Evolutionary conservation across 768 basidiomycete species (phyloP), one percentile per base, ranked within the genome.

Genomic region (Sporobolomyces roseus): DNA sequence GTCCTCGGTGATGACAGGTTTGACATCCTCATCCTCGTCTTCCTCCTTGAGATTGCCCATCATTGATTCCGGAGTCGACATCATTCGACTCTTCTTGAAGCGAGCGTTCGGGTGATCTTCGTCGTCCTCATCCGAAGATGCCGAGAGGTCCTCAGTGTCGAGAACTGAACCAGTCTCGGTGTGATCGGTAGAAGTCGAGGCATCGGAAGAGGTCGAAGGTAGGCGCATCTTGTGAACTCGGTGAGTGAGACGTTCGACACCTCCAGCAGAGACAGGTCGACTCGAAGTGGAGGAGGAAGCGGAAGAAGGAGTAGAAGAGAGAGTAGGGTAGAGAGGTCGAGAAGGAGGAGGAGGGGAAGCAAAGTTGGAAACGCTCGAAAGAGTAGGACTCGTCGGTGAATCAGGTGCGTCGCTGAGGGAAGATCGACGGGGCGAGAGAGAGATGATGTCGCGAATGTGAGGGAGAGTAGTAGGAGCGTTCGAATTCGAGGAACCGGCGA

Each of bases 181-280:
- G 6, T 23, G 13, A 49, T 9, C 38, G 9, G 58, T 43, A 27
- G 41, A 2, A 45, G 2, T 46, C 32, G 41, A 48, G 7, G 62
- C 3, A 14, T 58, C 35, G 30, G 43, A 46, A 17, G 58, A 54
- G 16, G 25, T 25, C 23, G 62, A 56, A 9, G 63, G 71, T 2
- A 72, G 27, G n/a, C 66, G 63, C 48, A 72, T 61, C 63, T 65
- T 68, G 60, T 67, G 66, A 9, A 72, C 63, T 36, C 66, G 66
- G 50, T 65, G 71, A 16, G 63, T 62, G 43, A 72, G 61, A 43
- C 71, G 66, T 55, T 72, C 71, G 63, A 72, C 56, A 25, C 71
- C 71, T 19, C 66, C 71, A 6, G 71, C 64, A 3, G 71, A 72
- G 13, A 59, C 60, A 21, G 71, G 71, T 10, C 71, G 66, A 17